Evolutionary conservation across 2,329 filamentous ascomycete genomes (phyloP).

Genomic region (Emydomyces testavorans): DNA sequence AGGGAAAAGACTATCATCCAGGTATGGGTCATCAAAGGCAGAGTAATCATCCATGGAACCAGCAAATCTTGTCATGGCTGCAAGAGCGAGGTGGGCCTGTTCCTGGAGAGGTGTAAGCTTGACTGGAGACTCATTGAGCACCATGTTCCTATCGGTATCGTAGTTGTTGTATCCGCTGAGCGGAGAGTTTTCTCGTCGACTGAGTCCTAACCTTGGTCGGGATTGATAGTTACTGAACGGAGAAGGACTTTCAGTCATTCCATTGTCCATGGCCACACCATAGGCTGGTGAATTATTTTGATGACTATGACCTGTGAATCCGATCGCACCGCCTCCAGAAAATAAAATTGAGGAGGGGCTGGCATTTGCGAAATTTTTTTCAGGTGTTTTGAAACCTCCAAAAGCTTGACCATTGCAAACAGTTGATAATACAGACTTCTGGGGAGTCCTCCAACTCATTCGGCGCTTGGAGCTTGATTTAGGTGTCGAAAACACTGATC

Average conservation of each 20-base stretch:
- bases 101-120: not conserved
- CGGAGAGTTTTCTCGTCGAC: not conserved
- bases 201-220: not conserved
- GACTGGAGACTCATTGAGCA: not conserved
- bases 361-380: not conserved
- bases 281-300: not conserved
- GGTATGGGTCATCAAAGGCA: not conserved
- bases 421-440: not conserved
- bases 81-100: not conserved
- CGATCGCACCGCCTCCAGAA: not conserved
- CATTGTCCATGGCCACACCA: not conserved
- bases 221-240: not conserved
- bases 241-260: not conserved
- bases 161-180: not conserved
- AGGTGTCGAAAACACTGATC: not conserved
- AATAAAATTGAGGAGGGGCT: not conserved
- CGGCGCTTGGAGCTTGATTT: not conserved
- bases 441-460: slow-evolving; percentile 7
- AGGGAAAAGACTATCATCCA: not conserved
- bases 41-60: not conserved
- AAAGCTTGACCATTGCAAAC: not conserved
- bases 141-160: not conserved
- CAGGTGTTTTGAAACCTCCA: not conserved
- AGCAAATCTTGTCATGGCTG: not conserved
- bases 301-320: not conserved